Percentiles rank a stretch among this genome's conserved stretches.
Evolutionary conservation across 2,329 filamentous ascomycete genomes (phyloP).

Genomic region (Magnaporthiopsis rhizophila): DNA sequence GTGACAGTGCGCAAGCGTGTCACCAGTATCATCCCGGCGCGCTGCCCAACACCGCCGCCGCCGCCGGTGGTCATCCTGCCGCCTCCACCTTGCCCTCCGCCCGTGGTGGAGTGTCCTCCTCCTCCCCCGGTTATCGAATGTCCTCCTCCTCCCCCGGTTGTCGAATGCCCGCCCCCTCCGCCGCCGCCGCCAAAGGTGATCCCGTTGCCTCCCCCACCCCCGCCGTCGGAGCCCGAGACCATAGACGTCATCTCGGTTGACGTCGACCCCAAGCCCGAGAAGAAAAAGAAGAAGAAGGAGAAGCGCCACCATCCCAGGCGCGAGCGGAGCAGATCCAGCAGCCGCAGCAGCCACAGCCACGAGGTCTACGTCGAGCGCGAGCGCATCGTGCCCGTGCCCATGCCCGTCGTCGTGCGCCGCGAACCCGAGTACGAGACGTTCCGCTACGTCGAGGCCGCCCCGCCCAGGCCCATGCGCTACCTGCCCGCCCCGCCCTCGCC

Average conservation of each 20-base stretch:
- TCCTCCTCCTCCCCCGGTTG: slow-evolving; percentile 12
- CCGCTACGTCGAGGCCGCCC: slow-evolving; percentile 42
- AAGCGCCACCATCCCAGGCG: slow-evolving; percentile 4
- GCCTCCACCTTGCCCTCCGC: slow-evolving; percentile 13
- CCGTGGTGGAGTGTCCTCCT: slow-evolving; percentile 12
- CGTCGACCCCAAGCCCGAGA: slow-evolving; percentile 23
- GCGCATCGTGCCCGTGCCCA: slow-evolving; percentile 33
- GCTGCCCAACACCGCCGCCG: slow-evolving; percentile 15
- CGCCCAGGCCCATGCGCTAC: slow-evolving; percentile 27
- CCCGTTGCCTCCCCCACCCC: slow-evolving; percentile 16
- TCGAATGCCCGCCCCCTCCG: slow-evolving; percentile 13
- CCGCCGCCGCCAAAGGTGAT: slow-evolving; percentile 11
- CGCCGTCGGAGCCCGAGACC: slow-evolving; percentile 14
- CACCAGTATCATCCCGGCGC: slow-evolving; percentile 30
- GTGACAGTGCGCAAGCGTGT: slow-evolving; percentile 26
- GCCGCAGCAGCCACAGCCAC: slow-evolving; percentile 17
- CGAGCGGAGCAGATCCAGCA: background rate
- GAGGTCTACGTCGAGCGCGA: slow-evolving; percentile 48
- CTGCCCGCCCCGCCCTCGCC: slow-evolving; percentile 18
- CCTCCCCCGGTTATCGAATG: slow-evolving; percentile 12
- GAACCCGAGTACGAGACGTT: slow-evolving; percentile 38
- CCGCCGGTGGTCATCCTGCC: slow-evolving; percentile 13
- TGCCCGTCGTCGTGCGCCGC: slow-evolving; percentile 30
- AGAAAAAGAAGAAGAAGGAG: slow-evolving; percentile 10
- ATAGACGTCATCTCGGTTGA: slow-evolving; percentile 36